Percentiles rank a stretch among this genome's conserved stretches.
phyloP scores from a whole-genome alignment of 495 filamentous ascomycete species.

The Lophiostoma macrostomum region DNA sequence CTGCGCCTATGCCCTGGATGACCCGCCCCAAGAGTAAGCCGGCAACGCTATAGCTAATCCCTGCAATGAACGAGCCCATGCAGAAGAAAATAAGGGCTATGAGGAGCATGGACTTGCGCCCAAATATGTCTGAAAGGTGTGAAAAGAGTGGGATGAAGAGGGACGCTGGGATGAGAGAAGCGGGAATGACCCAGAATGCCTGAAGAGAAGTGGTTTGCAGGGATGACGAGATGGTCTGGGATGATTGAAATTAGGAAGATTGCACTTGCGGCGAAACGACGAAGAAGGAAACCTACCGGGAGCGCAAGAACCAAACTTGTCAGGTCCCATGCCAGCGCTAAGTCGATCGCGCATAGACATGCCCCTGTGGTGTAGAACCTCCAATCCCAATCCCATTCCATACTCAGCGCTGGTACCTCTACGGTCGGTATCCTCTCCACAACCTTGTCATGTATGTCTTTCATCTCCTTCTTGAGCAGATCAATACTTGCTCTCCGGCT shows the following conservation, averaged over 20 bases:
- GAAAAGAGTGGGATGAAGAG: constrained; percentile 34
- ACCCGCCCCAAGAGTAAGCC: constrained; percentile 62
- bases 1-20: constrained; percentile 70
- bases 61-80: constrained; percentile 58
- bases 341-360: constrained; percentile 58
- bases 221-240: constrained; percentile 47
- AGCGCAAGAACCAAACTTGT: constrained; percentile 69
- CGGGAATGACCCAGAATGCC: constrained; percentile 56
- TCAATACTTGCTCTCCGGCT: not conserved
- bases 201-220: constrained; percentile 53
- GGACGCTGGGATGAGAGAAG: constrained; percentile 50
- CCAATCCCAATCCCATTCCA: constrained; percentile 13
- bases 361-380: constrained; percentile 18
- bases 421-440: constrained; percentile 1
- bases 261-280: not conserved
- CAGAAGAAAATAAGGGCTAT: constrained; percentile 52
- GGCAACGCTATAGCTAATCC: constrained; percentile 55
- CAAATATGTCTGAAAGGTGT: constrained; percentile 51
- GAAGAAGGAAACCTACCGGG: constrained; percentile 49
- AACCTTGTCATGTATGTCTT: too few species aligned
- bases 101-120: constrained; percentile 47
- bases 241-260: not conserved
- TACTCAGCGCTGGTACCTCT: too few species aligned
- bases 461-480: constrained; percentile 14
- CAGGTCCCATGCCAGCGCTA: constrained; percentile 69